Conservation (phyloP, 192 early-diverging fungal species). For the Gonapodya prolifera region DNA sequence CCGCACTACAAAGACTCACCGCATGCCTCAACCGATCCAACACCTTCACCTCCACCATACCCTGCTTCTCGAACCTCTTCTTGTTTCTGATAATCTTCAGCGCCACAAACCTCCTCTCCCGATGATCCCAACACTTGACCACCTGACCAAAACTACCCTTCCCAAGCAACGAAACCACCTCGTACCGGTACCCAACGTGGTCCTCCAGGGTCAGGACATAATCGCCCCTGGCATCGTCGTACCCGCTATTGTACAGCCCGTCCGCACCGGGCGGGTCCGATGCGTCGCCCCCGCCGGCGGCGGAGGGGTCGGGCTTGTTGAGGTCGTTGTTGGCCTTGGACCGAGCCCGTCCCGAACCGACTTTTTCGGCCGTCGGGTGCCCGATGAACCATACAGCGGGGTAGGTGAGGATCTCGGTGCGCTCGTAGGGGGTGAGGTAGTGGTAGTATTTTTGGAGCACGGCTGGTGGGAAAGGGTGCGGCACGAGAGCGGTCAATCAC, state of each 20-base stretch:
- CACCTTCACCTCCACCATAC: conserved; percentile 86
- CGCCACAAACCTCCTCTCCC: conserved; percentile 69
- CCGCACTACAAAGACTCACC: too few relatives aligned
- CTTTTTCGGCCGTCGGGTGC: conserved; percentile 35
- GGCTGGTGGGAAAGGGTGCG: not conserved
- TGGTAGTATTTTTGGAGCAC: not conserved
- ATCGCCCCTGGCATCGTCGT: conserved; percentile 92
- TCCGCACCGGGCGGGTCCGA: conserved; percentile 12
- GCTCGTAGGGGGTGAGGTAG: conserved; percentile 68
- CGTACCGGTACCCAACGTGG: conserved; percentile 88
- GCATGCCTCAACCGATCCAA: conserved; percentile 67
- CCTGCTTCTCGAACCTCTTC: conserved; percentile 92
- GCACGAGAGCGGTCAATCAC: not conserved
- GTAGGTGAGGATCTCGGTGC: conserved; percentile 70
- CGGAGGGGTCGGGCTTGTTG: conserved; percentile 37
- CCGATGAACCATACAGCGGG: conserved; percentile 84
- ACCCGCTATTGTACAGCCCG: conserved; percentile 24
- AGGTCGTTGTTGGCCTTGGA: conserved; percentile 41
- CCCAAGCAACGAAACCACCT: conserved; percentile 78
- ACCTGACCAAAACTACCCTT: conserved; percentile 96
- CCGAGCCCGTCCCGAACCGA: conserved; percentile 43
- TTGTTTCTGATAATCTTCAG: conserved; percentile 95
- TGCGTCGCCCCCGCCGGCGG: too few relatives aligned
- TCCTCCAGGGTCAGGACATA: conserved; percentile 77
- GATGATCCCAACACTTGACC: conserved; percentile 87